Evolutionary conservation across 2,329 filamentous ascomycete genomes (phyloP), one percentile per base, ranked within the genome.

Genomic region (Metarhizium album): DNA sequence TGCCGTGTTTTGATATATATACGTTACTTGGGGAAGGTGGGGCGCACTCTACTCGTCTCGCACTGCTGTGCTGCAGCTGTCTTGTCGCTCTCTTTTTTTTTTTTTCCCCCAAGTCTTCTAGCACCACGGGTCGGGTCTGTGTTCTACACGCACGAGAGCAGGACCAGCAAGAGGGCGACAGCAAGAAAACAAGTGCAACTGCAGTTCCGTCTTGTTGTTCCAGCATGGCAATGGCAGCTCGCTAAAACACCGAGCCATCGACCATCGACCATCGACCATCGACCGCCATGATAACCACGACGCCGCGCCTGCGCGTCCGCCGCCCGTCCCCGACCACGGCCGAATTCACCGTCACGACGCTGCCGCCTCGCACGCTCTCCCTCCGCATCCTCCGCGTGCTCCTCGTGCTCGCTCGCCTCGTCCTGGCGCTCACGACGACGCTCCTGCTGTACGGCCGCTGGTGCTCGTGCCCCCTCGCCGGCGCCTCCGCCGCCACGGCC

Each of bases 341-440:
- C 64, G 86, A 87, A 58, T 97, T 91, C 75, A 94, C 86, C 29
- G 87, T 96, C 51, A 93, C 90, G 35, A 96, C 90, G 52, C 80
- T 82, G 43, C 81, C 86, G 1, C 69, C 71, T 0, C 64, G 70
- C 3, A 76, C 76, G 0, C 53, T 77, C 16, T 60, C 74, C 2
- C 67, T 76, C 6, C 75, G 72, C 40, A 55, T 76, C 33, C 62
- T 77, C 20, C 66, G 75, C 47, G 53, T 64, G 43, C 55, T 74
- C 43, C 67, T 77, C 37, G 61, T 74, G 53, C 58, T 73, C 51
- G 47, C 71, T 31, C 72, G 76, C 33, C 52, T 77, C 40, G 56
- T 73, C 56, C 63, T 76, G 51, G 63, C 67, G 33, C 53, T 72
- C 42, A 58, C 61, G 48, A 65, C 73, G 23, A 56, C 78, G 16